A percentile compares a stretch with the other conserved stretches of the same genome.
Evolutionary conservation across 148 eudicot genomes (phyloP).

Genomic region (Heliamphora exappendiculata): DNA sequence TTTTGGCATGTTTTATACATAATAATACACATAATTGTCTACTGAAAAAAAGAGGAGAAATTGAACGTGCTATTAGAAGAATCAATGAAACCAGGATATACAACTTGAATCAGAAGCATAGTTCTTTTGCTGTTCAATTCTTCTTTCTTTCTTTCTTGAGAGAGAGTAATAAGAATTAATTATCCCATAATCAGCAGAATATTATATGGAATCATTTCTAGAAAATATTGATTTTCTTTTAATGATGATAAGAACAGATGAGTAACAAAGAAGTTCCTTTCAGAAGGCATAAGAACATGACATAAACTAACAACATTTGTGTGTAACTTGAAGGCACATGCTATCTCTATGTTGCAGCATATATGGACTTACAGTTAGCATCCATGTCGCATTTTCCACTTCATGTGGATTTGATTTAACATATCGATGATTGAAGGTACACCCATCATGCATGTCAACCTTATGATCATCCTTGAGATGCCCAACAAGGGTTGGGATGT

Average conservation of each 20-base stretch:
- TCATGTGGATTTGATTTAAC: conserved; percentile 57
- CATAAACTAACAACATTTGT: not conserved
- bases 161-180: not conserved
- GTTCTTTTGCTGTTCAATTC: not conserved
- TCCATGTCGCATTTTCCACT: conserved; percentile 63
- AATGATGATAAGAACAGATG: not conserved
- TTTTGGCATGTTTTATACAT: not conserved
- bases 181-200: not conserved
- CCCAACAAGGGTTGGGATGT: conserved; percentile 35
- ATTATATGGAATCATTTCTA: not conserved
- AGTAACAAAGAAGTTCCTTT: not conserved
- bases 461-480: conserved; percentile 55
- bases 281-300: not conserved
- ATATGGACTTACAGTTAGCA: conserved; percentile 53
- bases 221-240: not conserved
- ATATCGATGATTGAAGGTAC: conserved; percentile 56
- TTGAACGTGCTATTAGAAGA: not conserved
- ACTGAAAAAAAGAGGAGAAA: not conserved
- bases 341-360: too few relatives aligned
- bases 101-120: not conserved
- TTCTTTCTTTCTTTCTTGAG: not conserved
- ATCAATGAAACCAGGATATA: not conserved
- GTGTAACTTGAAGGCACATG: not conserved
- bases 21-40: not conserved
- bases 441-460: conserved; percentile 63